Base-by-base conservation (phyloP, 2,329 filamentous ascomycete species). In the Cercospora brassicicola region DNA sequence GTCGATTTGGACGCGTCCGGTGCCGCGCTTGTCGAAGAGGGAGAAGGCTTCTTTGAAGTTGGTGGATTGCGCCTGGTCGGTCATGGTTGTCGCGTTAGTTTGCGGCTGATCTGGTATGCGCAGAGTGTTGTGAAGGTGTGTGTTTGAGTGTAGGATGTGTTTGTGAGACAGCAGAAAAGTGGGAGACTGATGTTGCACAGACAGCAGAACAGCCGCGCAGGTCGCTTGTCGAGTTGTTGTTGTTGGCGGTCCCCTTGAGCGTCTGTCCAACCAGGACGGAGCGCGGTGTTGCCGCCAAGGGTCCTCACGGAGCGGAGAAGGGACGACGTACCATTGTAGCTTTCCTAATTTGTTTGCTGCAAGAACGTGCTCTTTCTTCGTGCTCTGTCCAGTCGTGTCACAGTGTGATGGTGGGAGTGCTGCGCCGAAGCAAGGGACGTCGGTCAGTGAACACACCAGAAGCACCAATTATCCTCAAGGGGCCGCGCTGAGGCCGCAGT, bases 41-140 rank as follows among this genome's bases (percentile, higher is more conserved):
- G 94, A 94, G 84, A 99, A 99, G 76, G 95, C 95, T 90, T 99
- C 95, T 87, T 98, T 98, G 92, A 98, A 99, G 90, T 99, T 98
- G 84, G 95, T 98, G 85, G 94, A 98, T 70, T 88, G 88, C 79
- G 88, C 86, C 88, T 90, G 87, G 59, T 77, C 76, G 61, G 71
- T 71, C 76, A 77, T 77, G 60, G 39, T 36, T 31, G 65, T 61
- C 55, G 67, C 60, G 68, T 73, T 68, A 70, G 73, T 67, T 23
- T 28, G 18, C 13, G 55, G 55, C 28, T 36, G 55, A 26, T 59
- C 18, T 59, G 55, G 55, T 13, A n/a, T 28, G 18, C 48, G 48
- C 33, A n/a, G 26, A 33, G 60, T 20, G 60, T 18, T 42, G 39
- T 51, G 42, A 20, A 26, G 18, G 48, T 56, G 28, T 55, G 28